Conservation (phyloP, 2,329 filamentous ascomycete genomes). For the Exophiala dermatitidis region DNA sequence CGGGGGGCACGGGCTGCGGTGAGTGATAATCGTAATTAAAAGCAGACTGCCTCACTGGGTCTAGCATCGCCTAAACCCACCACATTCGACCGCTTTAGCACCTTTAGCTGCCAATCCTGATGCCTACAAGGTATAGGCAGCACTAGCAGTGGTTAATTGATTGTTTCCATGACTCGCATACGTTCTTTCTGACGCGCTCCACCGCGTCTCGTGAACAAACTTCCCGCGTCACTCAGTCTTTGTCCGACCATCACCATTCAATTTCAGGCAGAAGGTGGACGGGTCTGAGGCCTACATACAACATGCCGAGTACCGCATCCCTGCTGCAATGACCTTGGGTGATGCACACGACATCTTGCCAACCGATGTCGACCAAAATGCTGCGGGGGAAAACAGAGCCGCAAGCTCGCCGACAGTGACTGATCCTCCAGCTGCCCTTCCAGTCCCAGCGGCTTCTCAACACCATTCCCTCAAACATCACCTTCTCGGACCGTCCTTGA, state of each 20-base stretch:
- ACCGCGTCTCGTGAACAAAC: neutral
- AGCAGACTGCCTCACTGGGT: constrained; percentile 1
- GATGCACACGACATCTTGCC: constrained; percentile 6
- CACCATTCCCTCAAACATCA: constrained; percentile 77
- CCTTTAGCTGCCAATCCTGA: neutral
- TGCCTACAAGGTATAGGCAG: neutral
- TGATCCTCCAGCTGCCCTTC: neutral
- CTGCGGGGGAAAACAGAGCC: neutral
- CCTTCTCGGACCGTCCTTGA: constrained; percentile 80
- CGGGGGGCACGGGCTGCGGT: constrained; percentile 4
- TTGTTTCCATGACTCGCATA: neutral
- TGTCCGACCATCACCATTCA: neutral
- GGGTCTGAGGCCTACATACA: neutral
- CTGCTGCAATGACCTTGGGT: constrained; percentile 16
- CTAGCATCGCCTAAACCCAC: neutral
- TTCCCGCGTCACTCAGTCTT: neutral
- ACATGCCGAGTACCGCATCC: constrained; percentile 2
- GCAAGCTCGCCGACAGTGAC: neutral
- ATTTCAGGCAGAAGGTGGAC: too few species aligned
- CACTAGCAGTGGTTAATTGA: neutral
- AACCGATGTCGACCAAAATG: constrained; percentile 1
- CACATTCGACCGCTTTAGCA: too few species aligned
- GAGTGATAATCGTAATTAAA: neutral
- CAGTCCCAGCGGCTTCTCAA: constrained; percentile 15
- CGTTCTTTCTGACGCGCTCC: constrained; percentile 1